Conservation (phyloP, 2,329 filamentous ascomycete species). For the Albifimbria verrucaria region DNA sequence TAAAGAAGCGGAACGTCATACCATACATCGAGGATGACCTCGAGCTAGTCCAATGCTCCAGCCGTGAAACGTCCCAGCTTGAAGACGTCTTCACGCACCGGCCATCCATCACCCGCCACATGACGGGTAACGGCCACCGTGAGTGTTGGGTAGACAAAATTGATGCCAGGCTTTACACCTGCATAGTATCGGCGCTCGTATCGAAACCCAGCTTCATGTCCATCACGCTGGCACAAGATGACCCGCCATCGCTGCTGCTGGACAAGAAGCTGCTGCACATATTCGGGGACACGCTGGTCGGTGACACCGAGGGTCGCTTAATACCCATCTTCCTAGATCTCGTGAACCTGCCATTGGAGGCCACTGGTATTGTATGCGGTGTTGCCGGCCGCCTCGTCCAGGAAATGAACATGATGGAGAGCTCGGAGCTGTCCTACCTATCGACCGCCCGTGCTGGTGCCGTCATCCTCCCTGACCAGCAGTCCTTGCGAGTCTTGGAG, state of each 20-base stretch:
- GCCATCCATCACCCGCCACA: slow-evolving; percentile 31
- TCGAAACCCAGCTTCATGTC: slow-evolving; percentile 69
- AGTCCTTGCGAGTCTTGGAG: slow-evolving; percentile 69
- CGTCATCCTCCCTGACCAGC: slow-evolving; percentile 77
- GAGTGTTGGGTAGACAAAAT: slow-evolving; percentile 55
- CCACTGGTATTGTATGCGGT: slow-evolving; percentile 92
- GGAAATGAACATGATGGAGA: slow-evolving; percentile 56
- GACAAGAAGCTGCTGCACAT: slow-evolving; percentile 64
- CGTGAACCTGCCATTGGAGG: slow-evolving; percentile 74
- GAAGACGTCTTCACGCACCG: slow-evolving; percentile 35
- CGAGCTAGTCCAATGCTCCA: slow-evolving; percentile 79
- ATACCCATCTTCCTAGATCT: slow-evolving; percentile 89
- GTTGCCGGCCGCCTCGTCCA: slow-evolving; percentile 80
- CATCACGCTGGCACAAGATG: slow-evolving; percentile 68
- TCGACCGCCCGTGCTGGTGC: slow-evolving; percentile 86
- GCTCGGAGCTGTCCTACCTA: slow-evolving; percentile 82
- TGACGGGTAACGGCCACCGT: slow-evolving; percentile 31
- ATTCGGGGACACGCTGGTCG: slow-evolving; percentile 72
- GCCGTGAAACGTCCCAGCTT: slow-evolving; percentile 46
- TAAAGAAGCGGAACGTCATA: slow-evolving; percentile 72
- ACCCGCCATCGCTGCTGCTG: slow-evolving; percentile 70
- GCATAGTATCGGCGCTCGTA: slow-evolving; percentile 58
- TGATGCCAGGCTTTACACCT: slow-evolving; percentile 61
- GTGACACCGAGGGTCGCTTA: slow-evolving; percentile 66
- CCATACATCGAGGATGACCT: slow-evolving; percentile 68